Percentiles rank a stretch among this genome's conserved stretches.
Evolutionary conservation across 1,284 basidiomycete genomes (phyloP).

Genomic region (Tilletia setariae): DNA sequence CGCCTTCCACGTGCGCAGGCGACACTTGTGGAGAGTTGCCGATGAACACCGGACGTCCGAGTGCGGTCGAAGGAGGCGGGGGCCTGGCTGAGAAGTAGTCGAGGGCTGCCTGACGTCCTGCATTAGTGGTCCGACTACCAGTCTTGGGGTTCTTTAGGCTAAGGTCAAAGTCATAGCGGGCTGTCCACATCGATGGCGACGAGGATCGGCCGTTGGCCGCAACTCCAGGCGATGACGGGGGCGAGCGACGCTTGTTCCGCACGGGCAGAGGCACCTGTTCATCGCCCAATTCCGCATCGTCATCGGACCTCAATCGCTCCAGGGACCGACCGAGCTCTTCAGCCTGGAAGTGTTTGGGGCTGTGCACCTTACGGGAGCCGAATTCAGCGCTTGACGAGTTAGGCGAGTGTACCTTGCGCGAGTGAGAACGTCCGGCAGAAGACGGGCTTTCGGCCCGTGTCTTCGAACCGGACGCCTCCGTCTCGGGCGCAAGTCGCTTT

Average conservation of each 20-base stretch:
- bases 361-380: background rate
- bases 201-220: conserved; percentile 39
- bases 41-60: background rate
- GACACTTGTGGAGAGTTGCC: background rate
- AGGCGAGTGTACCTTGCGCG: conserved; percentile 1
- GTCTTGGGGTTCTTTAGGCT: conserved; percentile 56
- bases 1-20: conserved; percentile 17
- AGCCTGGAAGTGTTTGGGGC: background rate
- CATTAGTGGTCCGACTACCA: conserved; percentile 39
- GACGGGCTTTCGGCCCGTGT: background rate
- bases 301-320: background rate
- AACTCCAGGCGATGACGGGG: conserved; percentile 45
- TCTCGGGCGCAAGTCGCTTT: conserved; percentile 29
- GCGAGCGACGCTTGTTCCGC: conserved; percentile 33
- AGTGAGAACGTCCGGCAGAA: background rate
- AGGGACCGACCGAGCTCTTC: conserved; percentile 9
- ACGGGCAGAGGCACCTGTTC: conserved; percentile 6
- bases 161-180: conserved; percentile 60
- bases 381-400: background rate
- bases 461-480: background rate
- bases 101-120: conserved; percentile 43
- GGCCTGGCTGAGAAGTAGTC: conserved; percentile 48
- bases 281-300: background rate
- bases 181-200: conserved; percentile 41
- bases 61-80: conserved; percentile 17